A percentile compares a stretch with the other conserved stretches of the same genome.
Evolutionary conservation across 2,329 filamentous ascomycete genomes (phyloP).

Genomic region (Scedosporium apiospermum): DNA sequence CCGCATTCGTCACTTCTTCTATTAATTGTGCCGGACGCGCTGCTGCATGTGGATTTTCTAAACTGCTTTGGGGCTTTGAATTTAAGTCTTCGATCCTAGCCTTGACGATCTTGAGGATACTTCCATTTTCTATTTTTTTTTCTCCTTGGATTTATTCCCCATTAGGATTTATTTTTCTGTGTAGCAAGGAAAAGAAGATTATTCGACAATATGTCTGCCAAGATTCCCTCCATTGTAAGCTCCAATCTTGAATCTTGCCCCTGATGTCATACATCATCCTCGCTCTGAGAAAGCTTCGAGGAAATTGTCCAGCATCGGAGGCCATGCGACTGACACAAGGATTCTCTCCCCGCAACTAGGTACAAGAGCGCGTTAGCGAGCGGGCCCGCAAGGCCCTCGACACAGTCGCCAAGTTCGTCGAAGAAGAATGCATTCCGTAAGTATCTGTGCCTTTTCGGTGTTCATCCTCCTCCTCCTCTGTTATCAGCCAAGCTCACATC

Average conservation of each 20-base stretch:
- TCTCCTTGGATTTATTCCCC: background rate
- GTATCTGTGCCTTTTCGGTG: constrained; percentile 14
- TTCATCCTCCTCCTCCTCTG: background rate
- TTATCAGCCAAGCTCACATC: background rate
- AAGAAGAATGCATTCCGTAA: constrained; percentile 84
- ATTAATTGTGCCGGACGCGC: background rate
- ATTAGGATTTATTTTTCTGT: background rate
- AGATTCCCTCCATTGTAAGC: constrained; percentile 36
- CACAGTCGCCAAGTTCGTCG: constrained; percentile 87
- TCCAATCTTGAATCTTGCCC: background rate
- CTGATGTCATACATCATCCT: background rate
- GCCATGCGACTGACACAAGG: background rate
- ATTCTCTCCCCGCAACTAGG: constrained; percentile 22
- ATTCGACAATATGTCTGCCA: constrained; percentile 28
- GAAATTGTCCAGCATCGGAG: background rate
- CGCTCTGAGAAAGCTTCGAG: background rate
- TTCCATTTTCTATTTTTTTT: background rate
- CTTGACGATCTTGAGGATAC: background rate
- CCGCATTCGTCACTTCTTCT: background rate
- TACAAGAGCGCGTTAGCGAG: constrained; percentile 61
- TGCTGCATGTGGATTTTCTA: background rate
- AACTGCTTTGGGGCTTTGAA: background rate
- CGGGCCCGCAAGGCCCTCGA: constrained; percentile 77
- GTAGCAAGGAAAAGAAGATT: background rate
- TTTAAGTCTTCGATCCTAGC: background rate